These are phyloP conservation scores for Aspergillus heteromorphus DNA, from an alignment of 495 filamentous ascomycete genomes.

Conservation along the genomic window DNA sequence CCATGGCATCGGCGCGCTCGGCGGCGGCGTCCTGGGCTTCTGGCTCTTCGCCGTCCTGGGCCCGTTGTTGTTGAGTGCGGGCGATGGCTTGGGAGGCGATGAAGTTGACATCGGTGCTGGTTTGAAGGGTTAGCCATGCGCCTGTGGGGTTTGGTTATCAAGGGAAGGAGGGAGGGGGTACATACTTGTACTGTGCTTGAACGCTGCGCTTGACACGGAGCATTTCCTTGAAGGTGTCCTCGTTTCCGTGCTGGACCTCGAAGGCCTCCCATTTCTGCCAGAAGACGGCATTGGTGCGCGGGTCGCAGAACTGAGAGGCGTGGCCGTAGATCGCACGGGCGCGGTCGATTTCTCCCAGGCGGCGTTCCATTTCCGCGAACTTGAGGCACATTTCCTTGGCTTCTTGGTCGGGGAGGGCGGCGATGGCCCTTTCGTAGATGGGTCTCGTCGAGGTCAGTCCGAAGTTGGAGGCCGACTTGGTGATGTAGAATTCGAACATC, in stretches of 20 bases:
- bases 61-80: conserved; percentile 60
- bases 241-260: conserved; percentile 95
- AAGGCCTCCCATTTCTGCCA: conserved; percentile 98
- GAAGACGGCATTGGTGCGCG: conserved; percentile 79
- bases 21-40: conserved; percentile 45
- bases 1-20: conserved; percentile 79
- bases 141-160: not conserved
- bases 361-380: conserved; percentile 97
- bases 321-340: conserved; percentile 94
- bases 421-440: conserved; percentile 95
- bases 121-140: conserved; percentile 8
- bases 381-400: conserved; percentile 98
- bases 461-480: conserved; percentile 97
- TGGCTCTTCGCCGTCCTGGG: conserved; percentile 36
- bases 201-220: conserved; percentile 94
- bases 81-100: conserved; percentile 95
- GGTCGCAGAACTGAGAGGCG: conserved; percentile 95
- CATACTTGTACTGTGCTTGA: conserved; percentile 89
- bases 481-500: conserved; percentile 99
- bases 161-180: too few relatives aligned
- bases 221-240: conserved; percentile 99
- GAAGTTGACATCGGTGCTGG: conserved; percentile 91
- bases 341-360: conserved; percentile 93
- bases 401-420: conserved; percentile 85
- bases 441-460: conserved; percentile 90